Conservation (phyloP, 1,284 basidiomycete species). For the Cutaneotrichosporon daszewskae region DNA sequence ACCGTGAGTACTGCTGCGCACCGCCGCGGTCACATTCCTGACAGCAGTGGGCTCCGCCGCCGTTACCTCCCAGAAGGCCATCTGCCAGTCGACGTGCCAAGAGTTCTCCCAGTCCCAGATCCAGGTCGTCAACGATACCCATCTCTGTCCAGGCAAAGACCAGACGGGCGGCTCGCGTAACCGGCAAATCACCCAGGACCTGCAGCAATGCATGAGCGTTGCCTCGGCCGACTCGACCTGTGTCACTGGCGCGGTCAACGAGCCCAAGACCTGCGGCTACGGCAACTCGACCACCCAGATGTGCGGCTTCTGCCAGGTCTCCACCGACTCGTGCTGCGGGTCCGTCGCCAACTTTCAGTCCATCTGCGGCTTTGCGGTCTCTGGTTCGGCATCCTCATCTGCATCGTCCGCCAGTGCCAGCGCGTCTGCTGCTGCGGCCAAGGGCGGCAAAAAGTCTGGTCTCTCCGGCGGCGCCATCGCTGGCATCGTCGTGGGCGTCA, state of each 20-base stretch:
- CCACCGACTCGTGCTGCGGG: conserved; percentile 35
- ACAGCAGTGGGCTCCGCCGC: background rate
- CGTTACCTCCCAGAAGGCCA: background rate
- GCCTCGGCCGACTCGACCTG: conserved; percentile 26
- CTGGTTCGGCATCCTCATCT: conserved; percentile 12
- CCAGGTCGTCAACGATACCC: background rate
- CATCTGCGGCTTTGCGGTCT: conserved; percentile 29
- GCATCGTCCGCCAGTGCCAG: conserved; percentile 14
- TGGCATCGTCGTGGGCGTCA: conserved; percentile 39
- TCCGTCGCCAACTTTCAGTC: background rate
- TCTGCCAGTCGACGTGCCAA: background rate
- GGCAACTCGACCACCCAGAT: conserved; percentile 43
- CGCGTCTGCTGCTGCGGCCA: conserved; percentile 11
- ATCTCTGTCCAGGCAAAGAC: background rate
- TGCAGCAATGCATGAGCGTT: background rate
- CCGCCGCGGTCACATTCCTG: too few relatives aligned
- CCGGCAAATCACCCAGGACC: background rate
- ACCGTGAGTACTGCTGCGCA: too few relatives aligned
- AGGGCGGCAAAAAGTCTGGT: conserved; percentile 5
- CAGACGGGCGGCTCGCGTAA: background rate
- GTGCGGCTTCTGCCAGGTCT: conserved; percentile 44
- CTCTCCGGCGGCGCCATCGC: conserved; percentile 38
- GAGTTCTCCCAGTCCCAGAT: background rate
- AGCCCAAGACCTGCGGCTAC: conserved; percentile 50
- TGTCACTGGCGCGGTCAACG: conserved; percentile 44